These are phyloP conservation scores for Babesia ovata DNA, from an alignment of 169 alveolate species.

Conservation along the genomic window DNA sequence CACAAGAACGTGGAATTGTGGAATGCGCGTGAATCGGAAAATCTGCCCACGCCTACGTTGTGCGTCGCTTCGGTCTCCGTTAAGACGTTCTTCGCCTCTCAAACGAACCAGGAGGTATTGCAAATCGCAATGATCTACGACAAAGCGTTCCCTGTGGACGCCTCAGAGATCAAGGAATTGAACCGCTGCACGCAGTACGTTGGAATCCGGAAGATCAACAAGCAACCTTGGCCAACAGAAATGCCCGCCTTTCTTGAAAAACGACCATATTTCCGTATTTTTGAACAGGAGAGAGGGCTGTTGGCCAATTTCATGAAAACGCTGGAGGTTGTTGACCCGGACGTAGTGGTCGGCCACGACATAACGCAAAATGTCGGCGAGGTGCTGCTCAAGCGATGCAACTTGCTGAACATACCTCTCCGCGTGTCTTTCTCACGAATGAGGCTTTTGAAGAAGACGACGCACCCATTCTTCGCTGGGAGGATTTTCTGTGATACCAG, in stretches of 20 bases:
- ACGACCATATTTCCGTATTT: conserved; percentile 59
- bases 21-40: conserved; percentile 49
- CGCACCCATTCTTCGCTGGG: conserved; percentile 55
- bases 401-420: conserved; percentile 56
- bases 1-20: conserved; percentile 60
- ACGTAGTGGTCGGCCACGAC: conserved; percentile 74
- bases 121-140: conserved; percentile 53
- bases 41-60: conserved; percentile 46
- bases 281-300: conserved; percentile 67
- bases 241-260: conserved; percentile 39
- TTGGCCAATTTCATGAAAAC: conserved; percentile 57
- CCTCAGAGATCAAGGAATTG: conserved; percentile 26
- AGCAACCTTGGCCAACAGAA: conserved; percentile 51
- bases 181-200: conserved; percentile 41
- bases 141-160: conserved; percentile 37
- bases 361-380: conserved; percentile 63
- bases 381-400: conserved; percentile 65
- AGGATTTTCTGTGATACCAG: conserved; percentile 65
- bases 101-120: conserved; percentile 60
- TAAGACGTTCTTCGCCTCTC: conserved; percentile 55
- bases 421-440: conserved; percentile 68
- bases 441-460: conserved; percentile 31
- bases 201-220: conserved; percentile 52
- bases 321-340: conserved; percentile 72
- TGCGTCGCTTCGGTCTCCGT: conserved; percentile 58